These are phyloP conservation scores for Hypholoma sublateritium DNA, from an alignment of 768 basidiomycete genomes.

Conservation along the genomic window DNA sequence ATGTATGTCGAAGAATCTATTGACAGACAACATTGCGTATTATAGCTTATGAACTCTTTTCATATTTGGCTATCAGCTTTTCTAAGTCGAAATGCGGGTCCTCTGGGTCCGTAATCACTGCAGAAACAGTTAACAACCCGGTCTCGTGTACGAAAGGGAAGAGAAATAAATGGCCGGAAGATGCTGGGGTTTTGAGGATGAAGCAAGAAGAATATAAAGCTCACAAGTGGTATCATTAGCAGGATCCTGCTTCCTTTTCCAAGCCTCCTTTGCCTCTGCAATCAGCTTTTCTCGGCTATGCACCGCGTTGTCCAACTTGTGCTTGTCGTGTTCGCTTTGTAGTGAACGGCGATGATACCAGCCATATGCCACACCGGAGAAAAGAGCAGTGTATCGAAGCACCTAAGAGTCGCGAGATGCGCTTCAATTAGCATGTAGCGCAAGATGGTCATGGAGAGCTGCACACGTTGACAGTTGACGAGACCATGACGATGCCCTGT, in stretches of 20 bases:
- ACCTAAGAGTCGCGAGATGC: constrained; percentile 52
- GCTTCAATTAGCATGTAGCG: constrained; percentile 5
- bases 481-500: constrained; percentile 53
- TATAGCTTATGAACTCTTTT: constrained; percentile 57
- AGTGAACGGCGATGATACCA: constrained; percentile 90
- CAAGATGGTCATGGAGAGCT: constrained; percentile 5
- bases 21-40: constrained; percentile 16
- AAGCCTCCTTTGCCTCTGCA: constrained; percentile 86
- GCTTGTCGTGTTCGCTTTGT: constrained; percentile 75
- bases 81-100: constrained; percentile 96
- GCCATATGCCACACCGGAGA: constrained; percentile 87
- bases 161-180: neutral
- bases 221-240: constrained; percentile 55
- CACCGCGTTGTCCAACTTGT: constrained; percentile 71
- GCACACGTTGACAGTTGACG: constrained; percentile 76
- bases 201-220: constrained; percentile 24
- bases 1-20: constrained; percentile 21
- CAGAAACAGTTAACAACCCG: constrained; percentile 11
- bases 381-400: constrained; percentile 89
- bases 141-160: neutral
- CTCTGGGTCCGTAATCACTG: constrained; percentile 93
- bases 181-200: neutral
- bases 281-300: constrained; percentile 78
- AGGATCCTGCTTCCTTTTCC: constrained; percentile 73
- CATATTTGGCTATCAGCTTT: constrained; percentile 78